These are phyloP conservation scores for Rhizopogon vesiculosus DNA, from an alignment of 768 basidiomycete species.

Conservation along the genomic window DNA sequence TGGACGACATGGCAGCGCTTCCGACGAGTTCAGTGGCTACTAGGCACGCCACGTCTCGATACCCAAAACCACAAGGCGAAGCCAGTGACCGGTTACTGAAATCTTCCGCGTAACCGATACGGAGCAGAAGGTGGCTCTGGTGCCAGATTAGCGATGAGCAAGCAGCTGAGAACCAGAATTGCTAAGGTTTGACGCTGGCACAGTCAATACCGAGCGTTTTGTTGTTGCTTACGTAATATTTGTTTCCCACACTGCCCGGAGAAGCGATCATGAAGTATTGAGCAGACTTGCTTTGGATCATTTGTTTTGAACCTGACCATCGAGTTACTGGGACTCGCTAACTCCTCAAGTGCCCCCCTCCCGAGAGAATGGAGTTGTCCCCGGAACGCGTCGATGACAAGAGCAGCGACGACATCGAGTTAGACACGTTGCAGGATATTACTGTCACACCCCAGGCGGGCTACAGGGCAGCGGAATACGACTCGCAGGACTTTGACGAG, in stretches of 20 bases:
- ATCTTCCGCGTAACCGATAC: slow-evolving; percentile 13
- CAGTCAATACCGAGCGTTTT: slow-evolving; percentile 19
- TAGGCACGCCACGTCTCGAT: slow-evolving; percentile 5
- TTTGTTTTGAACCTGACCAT: neutral
- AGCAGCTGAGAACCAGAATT: slow-evolving; percentile 20
- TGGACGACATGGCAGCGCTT: slow-evolving; percentile 53
- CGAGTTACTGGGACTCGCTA: neutral
- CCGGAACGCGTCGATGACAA: neutral
- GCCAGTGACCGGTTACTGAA: slow-evolving; percentile 7
- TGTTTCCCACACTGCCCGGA: slow-evolving; percentile 15
- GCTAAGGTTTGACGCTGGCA: slow-evolving; percentile 23
- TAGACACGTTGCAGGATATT: slow-evolving; percentile 26
- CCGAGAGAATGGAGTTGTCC: neutral
- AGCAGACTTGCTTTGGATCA: too few relatives aligned
- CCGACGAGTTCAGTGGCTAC: slow-evolving; percentile 13
- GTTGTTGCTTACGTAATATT: slow-evolving; percentile 23
- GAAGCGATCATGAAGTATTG: too few relatives aligned
- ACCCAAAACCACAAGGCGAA: slow-evolving; percentile 7
- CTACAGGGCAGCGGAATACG: slow-evolving; percentile 16
- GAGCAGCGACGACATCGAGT: slow-evolving; percentile 23
- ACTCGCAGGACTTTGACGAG: slow-evolving; percentile 29
- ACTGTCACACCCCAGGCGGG: slow-evolving; percentile 16
- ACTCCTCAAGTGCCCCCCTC: too few relatives aligned
- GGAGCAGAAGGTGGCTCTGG: slow-evolving; percentile 5
- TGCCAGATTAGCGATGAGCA: slow-evolving; percentile 13